Percentiles rank a stretch among this genome's conserved stretches.
Conservation (phyloP, 2,329 filamentous ascomycete genomes). For the Sclerotinia minor region DNA sequence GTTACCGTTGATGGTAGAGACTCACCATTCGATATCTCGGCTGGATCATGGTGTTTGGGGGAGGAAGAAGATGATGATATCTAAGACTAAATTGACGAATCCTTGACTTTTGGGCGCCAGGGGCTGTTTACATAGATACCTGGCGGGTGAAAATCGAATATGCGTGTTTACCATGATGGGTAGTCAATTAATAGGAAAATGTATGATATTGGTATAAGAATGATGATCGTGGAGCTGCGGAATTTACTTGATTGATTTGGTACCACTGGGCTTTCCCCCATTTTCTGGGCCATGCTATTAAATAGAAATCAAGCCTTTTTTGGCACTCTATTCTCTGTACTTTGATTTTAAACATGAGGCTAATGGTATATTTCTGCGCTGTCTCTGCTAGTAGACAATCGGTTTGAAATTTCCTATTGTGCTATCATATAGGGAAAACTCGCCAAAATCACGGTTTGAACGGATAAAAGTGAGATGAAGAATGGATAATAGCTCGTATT, state of each 20-base stretch:
- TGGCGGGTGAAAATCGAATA: background rate
- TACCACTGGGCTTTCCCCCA: background rate
- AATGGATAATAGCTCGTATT: too few species aligned
- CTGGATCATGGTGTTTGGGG: background rate
- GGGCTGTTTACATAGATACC: fast-evolving
- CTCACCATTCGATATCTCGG: background rate
- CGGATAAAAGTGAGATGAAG: too few species aligned
- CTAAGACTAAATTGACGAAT: too few species aligned
- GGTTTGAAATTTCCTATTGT: too few species aligned
- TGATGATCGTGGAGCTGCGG: background rate
- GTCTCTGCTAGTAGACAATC: too few species aligned
- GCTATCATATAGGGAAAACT: too few species aligned
- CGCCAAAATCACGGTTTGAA: too few species aligned
- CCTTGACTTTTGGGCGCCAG: background rate
- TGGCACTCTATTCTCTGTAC: background rate
- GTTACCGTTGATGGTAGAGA: background rate
- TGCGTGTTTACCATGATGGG: background rate
- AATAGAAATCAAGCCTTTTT: background rate
- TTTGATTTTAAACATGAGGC: background rate
- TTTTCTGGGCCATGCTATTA: background rate
- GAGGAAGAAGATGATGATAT: background rate
- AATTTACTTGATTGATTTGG: background rate
- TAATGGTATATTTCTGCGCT: background rate
- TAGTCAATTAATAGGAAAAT: background rate
- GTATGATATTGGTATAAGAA: background rate